A percentile compares a stretch with the other conserved stretches of the same genome.
phyloP scores from a whole-genome alignment of 257 asterid species.

The Solanum ossicruentum region DNA sequence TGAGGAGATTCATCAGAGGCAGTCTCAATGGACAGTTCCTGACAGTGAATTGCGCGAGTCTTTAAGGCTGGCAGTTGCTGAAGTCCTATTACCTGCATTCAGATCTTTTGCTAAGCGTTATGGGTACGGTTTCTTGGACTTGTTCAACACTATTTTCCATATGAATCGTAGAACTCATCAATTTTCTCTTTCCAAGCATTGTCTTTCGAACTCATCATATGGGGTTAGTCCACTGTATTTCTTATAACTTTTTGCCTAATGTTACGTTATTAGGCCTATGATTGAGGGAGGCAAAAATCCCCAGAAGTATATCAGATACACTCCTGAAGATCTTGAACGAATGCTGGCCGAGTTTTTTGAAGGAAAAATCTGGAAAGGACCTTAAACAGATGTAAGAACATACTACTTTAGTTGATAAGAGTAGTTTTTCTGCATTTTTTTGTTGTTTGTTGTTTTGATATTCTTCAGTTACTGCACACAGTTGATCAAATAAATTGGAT shows the following conservation, averaged over 20 bases:
- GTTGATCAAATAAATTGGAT: background rate
- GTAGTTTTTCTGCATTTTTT: background rate
- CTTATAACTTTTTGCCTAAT: background rate
- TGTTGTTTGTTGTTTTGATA: background rate
- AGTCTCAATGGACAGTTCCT: constrained; percentile 97
- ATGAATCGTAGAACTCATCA: background rate
- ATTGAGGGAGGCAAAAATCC: constrained; percentile 83
- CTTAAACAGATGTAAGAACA: constrained; percentile 30
- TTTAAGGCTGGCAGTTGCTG: constrained; percentile 92
- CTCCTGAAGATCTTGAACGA: constrained; percentile 85
- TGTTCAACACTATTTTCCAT: background rate
- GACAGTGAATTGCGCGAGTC: constrained; percentile 95
- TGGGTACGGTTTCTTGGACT: constrained; percentile 42
- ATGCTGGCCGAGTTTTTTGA: constrained; percentile 96
- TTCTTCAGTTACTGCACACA: background rate
- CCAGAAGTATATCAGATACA: constrained; percentile 62
- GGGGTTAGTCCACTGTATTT: background rate
- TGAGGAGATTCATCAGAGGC: constrained; percentile 96
- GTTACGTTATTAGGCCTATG: constrained; percentile 46
- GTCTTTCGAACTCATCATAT: background rate
- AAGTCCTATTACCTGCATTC: constrained; percentile 89
- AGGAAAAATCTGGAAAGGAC: constrained; percentile 80
- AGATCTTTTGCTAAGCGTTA: constrained; percentile 76
- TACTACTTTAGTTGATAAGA: background rate
- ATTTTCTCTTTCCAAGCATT: background rate